These are phyloP conservation scores for Carnegiea gigantea DNA, from an alignment of 179 eudicot genomes.

Conservation along the genomic window DNA sequence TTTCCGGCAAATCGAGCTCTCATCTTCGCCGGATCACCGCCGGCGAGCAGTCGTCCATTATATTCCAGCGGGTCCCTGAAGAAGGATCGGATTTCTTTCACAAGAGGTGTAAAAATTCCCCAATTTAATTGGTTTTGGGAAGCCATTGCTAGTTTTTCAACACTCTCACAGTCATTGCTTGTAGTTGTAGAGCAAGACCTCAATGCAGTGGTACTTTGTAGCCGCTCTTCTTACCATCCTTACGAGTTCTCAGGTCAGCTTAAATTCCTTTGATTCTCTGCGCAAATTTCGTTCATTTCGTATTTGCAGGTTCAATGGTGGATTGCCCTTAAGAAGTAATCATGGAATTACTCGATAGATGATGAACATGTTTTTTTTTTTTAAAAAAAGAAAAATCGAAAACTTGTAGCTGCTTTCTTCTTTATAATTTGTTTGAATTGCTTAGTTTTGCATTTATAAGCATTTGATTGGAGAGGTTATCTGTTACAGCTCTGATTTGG, in stretches of 20 bases:
- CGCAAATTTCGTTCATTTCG: not conserved
- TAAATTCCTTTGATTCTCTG: not conserved
- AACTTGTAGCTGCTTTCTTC: not conserved
- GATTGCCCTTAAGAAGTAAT: not conserved
- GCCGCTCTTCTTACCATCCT: slow-evolving; percentile 79
- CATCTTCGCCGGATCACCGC: not conserved
- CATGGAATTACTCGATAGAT: not conserved
- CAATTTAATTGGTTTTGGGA: not conserved
- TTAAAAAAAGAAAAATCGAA: no score
- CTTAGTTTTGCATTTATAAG: not conserved
- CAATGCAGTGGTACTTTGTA: slow-evolving; percentile 83
- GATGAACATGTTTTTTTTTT: no score
- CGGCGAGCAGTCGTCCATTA: not conserved
- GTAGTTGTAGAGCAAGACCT: slow-evolving; percentile 5
- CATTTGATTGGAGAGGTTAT: not conserved
- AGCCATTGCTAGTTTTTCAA: not conserved
- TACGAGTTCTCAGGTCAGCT: slow-evolving; percentile 77
- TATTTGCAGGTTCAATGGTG: not conserved
- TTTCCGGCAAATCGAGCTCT: not conserved
- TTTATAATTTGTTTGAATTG: not conserved
- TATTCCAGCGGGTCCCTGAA: not conserved
- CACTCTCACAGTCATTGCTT: not conserved
- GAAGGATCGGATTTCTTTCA: not conserved
- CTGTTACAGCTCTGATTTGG: no score
- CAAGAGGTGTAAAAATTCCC: not conserved